phyloP scores from a whole-genome alignment of 2,329 filamentous ascomycete species.

The Sporothrix pseudoabietina region DNA sequence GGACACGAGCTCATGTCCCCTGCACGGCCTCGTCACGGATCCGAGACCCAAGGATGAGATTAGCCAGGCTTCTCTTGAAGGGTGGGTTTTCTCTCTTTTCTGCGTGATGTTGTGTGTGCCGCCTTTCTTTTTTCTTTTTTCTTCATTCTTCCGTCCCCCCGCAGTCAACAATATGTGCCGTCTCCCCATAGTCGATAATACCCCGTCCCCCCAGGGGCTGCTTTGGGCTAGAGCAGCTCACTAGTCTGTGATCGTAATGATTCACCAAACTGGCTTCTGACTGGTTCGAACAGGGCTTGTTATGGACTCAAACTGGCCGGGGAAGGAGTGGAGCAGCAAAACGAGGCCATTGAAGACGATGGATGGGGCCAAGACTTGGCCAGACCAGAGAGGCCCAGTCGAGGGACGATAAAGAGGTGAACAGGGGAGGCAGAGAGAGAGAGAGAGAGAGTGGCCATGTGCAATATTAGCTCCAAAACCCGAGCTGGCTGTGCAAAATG shows the following conservation, averaged over 20 bases:
- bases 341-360: background rate
- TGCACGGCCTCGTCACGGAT: slow-evolving; percentile 1
- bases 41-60: slow-evolving; percentile 22
- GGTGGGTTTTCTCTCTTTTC: background rate
- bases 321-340: slow-evolving; percentile 1
- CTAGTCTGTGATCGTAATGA: slow-evolving; percentile 21
- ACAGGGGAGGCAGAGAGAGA: background rate
- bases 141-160: background rate
- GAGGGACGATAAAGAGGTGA: background rate
- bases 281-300: background rate
- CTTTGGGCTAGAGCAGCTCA: slow-evolving; percentile 11
- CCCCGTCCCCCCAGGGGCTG: background rate
- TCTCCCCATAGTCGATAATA: background rate
- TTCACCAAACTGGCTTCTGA: slow-evolving; percentile 9
- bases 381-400: background rate
- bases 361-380: slow-evolving; percentile 7
- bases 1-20: slow-evolving; percentile 16
- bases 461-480: background rate
- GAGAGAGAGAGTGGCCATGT: background rate
- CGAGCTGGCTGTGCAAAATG: background rate
- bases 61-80: slow-evolving; percentile 14
- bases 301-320: background rate
- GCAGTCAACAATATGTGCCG: background rate
- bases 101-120: background rate
- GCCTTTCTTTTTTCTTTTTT: background rate